A percentile compares a stretch with the other conserved stretches of the same genome.
These are phyloP conservation scores for Chrysanthemum lavandulifolium DNA, from an alignment of 129 eudicot genomes.

Conservation along the genomic window DNA sequence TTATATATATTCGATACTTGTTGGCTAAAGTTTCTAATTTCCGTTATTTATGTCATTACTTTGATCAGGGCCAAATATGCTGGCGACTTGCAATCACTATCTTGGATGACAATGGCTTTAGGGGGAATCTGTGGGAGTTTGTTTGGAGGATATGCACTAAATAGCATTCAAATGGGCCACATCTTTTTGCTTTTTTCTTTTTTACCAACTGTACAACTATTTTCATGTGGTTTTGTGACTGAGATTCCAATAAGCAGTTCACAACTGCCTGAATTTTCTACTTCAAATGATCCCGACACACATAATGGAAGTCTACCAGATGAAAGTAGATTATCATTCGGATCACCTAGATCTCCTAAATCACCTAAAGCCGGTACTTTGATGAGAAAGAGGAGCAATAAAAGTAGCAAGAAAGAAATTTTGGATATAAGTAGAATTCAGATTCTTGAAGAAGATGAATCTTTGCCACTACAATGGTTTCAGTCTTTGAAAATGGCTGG, in stretches of 20 bases:
- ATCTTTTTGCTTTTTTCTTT: constrained; percentile 73
- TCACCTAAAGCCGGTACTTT: constrained; percentile 42
- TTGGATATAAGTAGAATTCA: constrained; percentile 25
- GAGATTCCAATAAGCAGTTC: constrained; percentile 47
- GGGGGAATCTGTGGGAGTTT: constrained; percentile 95
- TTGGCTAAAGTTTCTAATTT: background rate
- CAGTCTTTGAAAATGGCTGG: constrained; percentile 65
- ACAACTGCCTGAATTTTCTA: constrained; percentile 37
- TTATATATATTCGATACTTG: background rate
- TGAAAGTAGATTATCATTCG: constrained; percentile 39
- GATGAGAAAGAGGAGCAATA: constrained; percentile 68
- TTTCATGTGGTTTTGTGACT: constrained; percentile 73
- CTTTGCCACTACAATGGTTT: constrained; percentile 54
- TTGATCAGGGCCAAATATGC: constrained; percentile 77
- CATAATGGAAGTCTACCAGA: constrained; percentile 29
- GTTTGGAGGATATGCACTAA: constrained; percentile 81
- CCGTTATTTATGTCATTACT: background rate
- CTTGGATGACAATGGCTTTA: constrained; percentile 96
- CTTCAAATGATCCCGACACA: constrained; percentile 33
- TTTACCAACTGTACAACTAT: constrained; percentile 69
- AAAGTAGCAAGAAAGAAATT: constrained; percentile 42
- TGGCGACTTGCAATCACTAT: constrained; percentile 96
- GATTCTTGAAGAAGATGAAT: constrained; percentile 41
- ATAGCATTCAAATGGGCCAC: constrained; percentile 46
- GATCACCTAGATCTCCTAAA: constrained; percentile 35